phyloP scores from a whole-genome alignment of 768 basidiomycete genomes.

The Suillus clintonianus region DNA sequence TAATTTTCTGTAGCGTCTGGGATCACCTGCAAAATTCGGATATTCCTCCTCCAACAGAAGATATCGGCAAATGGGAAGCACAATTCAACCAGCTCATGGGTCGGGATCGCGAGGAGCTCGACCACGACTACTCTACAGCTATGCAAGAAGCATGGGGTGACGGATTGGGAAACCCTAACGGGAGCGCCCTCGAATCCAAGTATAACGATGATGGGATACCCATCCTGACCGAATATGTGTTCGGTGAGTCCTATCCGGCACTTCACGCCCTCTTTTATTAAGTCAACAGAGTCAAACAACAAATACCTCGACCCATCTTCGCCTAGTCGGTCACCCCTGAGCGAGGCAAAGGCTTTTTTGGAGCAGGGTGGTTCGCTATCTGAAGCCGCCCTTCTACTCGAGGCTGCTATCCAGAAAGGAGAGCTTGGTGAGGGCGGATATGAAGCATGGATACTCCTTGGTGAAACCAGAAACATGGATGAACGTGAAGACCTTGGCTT shows the following conservation, averaged over 20 bases:
- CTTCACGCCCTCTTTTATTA: not conserved
- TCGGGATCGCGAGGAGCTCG: slow-evolving; percentile 62
- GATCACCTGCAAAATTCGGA: slow-evolving; percentile 60
- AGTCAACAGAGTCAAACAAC: slow-evolving; percentile 64
- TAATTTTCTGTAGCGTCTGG: slow-evolving; percentile 52
- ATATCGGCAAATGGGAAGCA: slow-evolving; percentile 80
- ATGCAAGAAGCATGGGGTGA: slow-evolving; percentile 70
- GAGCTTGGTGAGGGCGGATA: slow-evolving; percentile 81
- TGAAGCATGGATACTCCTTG: slow-evolving; percentile 91
- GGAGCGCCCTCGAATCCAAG: slow-evolving; percentile 37
- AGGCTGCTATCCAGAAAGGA: slow-evolving; percentile 86
- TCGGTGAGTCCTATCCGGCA: slow-evolving; percentile 55
- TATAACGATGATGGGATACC: slow-evolving; percentile 80
- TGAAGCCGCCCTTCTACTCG: slow-evolving; percentile 83
- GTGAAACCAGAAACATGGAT: slow-evolving; percentile 88
- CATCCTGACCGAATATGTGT: slow-evolving; percentile 66
- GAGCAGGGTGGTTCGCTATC: slow-evolving; percentile 83
- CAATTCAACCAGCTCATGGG: slow-evolving; percentile 81
- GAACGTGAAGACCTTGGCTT: slow-evolving; percentile 84
- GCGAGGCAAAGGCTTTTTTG: slow-evolving; percentile 75
- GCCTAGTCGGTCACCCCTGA: slow-evolving; percentile 51
- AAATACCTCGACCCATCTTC: slow-evolving; percentile 58
- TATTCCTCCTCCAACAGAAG: slow-evolving; percentile 56
- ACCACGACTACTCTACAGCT: slow-evolving; percentile 58
- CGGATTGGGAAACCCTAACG: slow-evolving; percentile 47